Percentiles rank a stretch among this genome's conserved stretches.
Conservation (phyloP, 1,139 yeast genomes). For the Geotrichum macrosporum region DNA sequence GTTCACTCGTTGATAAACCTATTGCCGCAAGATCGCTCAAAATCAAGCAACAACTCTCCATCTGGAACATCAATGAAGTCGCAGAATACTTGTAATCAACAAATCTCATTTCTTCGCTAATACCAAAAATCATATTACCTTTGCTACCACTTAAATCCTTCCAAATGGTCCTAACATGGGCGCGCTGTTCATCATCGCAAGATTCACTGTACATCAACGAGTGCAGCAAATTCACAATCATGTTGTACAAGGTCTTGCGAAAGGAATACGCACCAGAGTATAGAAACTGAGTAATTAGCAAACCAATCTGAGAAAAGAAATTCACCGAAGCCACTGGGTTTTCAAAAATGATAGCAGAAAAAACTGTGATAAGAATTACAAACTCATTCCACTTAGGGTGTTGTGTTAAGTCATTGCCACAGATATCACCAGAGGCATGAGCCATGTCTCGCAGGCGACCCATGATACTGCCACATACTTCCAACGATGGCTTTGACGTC, state of each 20-base stretch:
- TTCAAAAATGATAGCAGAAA: conserved; percentile 69
- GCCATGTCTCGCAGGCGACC: conserved; percentile 47
- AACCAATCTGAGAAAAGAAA: conserved; percentile 69
- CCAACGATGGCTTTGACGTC: conserved; percentile 63
- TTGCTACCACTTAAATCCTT: conserved; percentile 63
- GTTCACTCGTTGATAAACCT: conserved; percentile 42
- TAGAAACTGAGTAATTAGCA: conserved; percentile 64
- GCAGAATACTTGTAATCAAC: conserved; percentile 44
- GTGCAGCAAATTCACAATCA: conserved; percentile 67
- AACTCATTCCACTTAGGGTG: conserved; percentile 72
- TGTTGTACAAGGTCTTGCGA: conserved; percentile 60
- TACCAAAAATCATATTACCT: conserved; percentile 71
- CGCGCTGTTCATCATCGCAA: conserved; percentile 6
- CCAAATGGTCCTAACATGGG: conserved; percentile 41
- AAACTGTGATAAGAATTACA: conserved; percentile 60
- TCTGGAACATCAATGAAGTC: conserved; percentile 50
- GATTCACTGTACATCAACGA: conserved; percentile 45
- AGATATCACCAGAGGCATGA: conserved; percentile 46
- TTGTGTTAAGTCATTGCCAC: conserved; percentile 42
- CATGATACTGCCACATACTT: conserved; percentile 65
- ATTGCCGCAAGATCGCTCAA: conserved; percentile 54
- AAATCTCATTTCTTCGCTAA: conserved; percentile 58
- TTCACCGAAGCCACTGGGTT: conserved; percentile 60
- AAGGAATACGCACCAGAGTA: conserved; percentile 70
- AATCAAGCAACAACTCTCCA: conserved; percentile 63